Evolutionary conservation across 2,329 filamentous ascomycete species (phyloP), one percentile per base, ranked within the genome.

Genomic region (Elsinoe batatas): DNA sequence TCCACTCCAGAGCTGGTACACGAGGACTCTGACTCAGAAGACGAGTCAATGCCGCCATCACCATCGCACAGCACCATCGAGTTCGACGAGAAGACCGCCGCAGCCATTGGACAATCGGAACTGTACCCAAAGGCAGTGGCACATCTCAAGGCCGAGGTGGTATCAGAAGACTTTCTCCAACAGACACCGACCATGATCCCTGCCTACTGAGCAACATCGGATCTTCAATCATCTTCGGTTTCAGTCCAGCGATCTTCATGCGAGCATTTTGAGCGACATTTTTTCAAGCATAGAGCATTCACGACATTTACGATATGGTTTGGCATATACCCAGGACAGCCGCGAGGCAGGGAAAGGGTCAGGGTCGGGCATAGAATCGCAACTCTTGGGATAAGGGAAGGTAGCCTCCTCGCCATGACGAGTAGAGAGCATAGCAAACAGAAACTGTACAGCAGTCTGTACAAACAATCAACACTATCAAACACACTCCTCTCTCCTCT

Each of bases 1-100:
- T 66, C 65, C 56, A 74, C 74, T 57, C 75, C 75, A 42, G 74
- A 77, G 65, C 74, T 77, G 59, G 69, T 73, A 42, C 70, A 74
- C 66, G 74, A 58, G 33, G 56, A 76, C 59, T 61, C 61, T 12
- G 64, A 65, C 50, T 74, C 72, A 3, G 74, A 76, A 57, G 74
- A 78, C 65, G 74, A 76, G 56, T 69, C 70, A 26, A 72, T 73
- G 57, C 75, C 74, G 49, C 65, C 69, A 43, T 75, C 75, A 43
- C 75, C 75, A 42, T 72, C 73, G 22, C 67, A 71, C 59, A 61
- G 69, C 17, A 65, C 66, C 11, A 66, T 76, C 63, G 71, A 76
- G 58, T 71, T 74, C 64, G 70, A 68, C 47, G 70, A 75, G 56
- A 75, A 76, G 65, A 59, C 64, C 63, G 30, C 38, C 47, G 58